Evolutionary conservation across 768 basidiomycete species (phyloP).

Genomic region (Termitomyces sp.): DNA sequence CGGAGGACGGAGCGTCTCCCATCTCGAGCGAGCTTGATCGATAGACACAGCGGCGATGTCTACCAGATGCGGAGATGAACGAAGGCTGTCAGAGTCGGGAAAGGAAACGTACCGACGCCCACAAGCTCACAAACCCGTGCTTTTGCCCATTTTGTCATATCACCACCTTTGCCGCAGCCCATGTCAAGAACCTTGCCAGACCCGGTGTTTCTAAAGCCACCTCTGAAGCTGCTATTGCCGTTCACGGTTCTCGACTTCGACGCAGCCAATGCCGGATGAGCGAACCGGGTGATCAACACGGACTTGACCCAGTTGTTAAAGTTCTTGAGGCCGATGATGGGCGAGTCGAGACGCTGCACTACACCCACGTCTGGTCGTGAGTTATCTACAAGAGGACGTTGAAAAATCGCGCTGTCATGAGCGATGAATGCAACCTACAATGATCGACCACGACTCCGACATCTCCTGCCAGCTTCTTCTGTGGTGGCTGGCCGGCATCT

Average conservation of each 20-base stretch:
- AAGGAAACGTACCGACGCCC: slow-evolving; percentile 59
- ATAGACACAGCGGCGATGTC: slow-evolving; percentile 90
- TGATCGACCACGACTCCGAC: slow-evolving; percentile 71
- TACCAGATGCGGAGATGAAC: slow-evolving; percentile 21
- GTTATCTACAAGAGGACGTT: slow-evolving; percentile 58
- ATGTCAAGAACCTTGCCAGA: slow-evolving; percentile 88
- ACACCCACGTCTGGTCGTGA: slow-evolving; percentile 88
- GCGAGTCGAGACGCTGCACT: slow-evolving; percentile 77
- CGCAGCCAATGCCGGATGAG: slow-evolving; percentile 56
- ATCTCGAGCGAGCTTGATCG: slow-evolving; percentile 78
- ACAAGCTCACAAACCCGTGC: slow-evolving; percentile 76
- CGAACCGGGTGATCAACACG: slow-evolving; percentile 89
- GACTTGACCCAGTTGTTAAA: slow-evolving; percentile 99
- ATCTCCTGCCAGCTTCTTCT: slow-evolving; percentile 59
- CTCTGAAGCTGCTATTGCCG: slow-evolving; percentile 17
- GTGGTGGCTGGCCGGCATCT: slow-evolving; percentile 32
- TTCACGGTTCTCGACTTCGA: slow-evolving; percentile 23
- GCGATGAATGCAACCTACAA: slow-evolving; percentile 48
- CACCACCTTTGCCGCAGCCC: slow-evolving; percentile 99
- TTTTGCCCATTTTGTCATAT: slow-evolving; percentile 92
- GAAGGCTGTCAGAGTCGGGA: neutral
- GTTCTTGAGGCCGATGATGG: slow-evolving; percentile 93
- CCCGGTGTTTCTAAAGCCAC: slow-evolving; percentile 22
- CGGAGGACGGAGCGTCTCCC: slow-evolving; percentile 42
- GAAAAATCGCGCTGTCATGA: neutral